A percentile compares a stretch with the other conserved stretches of the same genome.
Conservation (phyloP, 2,329 filamentous ascomycete species). For the Diplodia mutila region DNA sequence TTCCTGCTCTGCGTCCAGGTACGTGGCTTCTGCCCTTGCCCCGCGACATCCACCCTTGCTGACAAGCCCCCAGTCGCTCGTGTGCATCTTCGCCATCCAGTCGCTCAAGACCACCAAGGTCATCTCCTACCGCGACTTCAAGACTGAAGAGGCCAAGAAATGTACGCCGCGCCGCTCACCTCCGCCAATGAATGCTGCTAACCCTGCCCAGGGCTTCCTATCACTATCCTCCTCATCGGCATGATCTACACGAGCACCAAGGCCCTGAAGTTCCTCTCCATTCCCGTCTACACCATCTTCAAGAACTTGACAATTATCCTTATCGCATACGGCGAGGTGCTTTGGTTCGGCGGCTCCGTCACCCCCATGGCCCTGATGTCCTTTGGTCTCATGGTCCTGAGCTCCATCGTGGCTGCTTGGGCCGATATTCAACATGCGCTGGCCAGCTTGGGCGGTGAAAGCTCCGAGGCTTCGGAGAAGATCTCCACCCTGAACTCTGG, state of each 20-base stretch:
- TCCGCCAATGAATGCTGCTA: slow-evolving; percentile 24
- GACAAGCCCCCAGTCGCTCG: slow-evolving; percentile 67
- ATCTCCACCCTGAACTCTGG: slow-evolving; percentile 91
- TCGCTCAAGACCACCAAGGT: slow-evolving; percentile 78
- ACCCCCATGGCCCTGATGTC: slow-evolving; percentile 86
- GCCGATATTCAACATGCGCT: slow-evolving; percentile 90
- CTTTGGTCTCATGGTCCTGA: slow-evolving; percentile 95
- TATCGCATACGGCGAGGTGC: slow-evolving; percentile 96
- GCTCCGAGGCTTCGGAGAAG: slow-evolving; percentile 68
- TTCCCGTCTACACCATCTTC: slow-evolving; percentile 99
- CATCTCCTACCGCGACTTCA: slow-evolving; percentile 85
- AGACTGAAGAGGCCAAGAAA: slow-evolving; percentile 85
- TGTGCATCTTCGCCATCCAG: slow-evolving; percentile 85
- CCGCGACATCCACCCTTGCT: slow-evolving; percentile 27
- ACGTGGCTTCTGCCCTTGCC: slow-evolving; percentile 41
- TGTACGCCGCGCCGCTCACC: slow-evolving; percentile 61
- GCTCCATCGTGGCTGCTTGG: slow-evolving; percentile 94
- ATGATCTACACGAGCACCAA: slow-evolving; percentile 99
- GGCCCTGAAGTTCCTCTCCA: slow-evolving; percentile 92
- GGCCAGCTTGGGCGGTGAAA: slow-evolving; percentile 58
- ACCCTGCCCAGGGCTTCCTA: slow-evolving; percentile 78
- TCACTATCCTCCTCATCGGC: slow-evolving; percentile 91
- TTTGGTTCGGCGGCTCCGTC: slow-evolving; percentile 96
- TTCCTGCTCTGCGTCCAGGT: slow-evolving; percentile 93
- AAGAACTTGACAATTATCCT: slow-evolving; percentile 99